Conservation (phyloP, 495 filamentous ascomycete genomes). For the Penicillium fimorum region DNA sequence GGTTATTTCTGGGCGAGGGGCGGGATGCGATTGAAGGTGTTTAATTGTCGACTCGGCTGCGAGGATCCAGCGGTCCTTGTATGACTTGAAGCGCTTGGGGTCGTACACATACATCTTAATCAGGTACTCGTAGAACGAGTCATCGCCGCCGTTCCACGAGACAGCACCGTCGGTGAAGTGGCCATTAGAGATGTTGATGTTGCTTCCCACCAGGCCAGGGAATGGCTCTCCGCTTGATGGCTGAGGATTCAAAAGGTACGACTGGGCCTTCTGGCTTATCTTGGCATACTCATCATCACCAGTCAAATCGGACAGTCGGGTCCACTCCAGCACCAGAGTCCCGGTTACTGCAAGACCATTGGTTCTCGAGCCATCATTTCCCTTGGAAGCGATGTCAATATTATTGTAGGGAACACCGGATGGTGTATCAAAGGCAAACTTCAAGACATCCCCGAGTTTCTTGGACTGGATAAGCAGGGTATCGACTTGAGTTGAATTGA, state of each 20-base stretch:
- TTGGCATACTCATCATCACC: conserved; percentile 63
- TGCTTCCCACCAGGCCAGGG: conserved; percentile 72
- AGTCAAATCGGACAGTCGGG: conserved; percentile 73
- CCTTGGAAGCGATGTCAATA: conserved; percentile 54
- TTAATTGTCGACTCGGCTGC: conserved; percentile 76
- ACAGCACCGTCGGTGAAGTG: conserved; percentile 63
- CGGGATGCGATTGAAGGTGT: conserved; percentile 71
- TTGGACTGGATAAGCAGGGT: conserved; percentile 64
- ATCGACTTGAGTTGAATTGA: conserved; percentile 48
- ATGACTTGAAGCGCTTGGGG: conserved; percentile 56
- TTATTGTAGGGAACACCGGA: conserved; percentile 76
- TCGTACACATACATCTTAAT: conserved; percentile 94
- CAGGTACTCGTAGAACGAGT: conserved; percentile 89
- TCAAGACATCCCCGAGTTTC: conserved; percentile 68
- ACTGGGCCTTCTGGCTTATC: conserved; percentile 67
- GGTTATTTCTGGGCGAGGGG: conserved; percentile 66
- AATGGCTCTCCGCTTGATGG: conserved; percentile 67
- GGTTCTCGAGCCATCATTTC: conserved; percentile 47
- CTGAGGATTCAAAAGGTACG: conserved; percentile 65
- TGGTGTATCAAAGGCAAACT: conserved; percentile 74
- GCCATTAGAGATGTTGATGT: conserved; percentile 64
- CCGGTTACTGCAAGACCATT: conserved; percentile 73
- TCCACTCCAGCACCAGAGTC: conserved; percentile 82
- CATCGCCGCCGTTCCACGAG: conserved; percentile 77
- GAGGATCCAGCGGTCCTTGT: conserved; percentile 71